A percentile compares a stretch with the other conserved stretches of the same genome.
phyloP scores from a whole-genome alignment of 768 basidiomycete species.

The Trametes cinnabarina region DNA sequence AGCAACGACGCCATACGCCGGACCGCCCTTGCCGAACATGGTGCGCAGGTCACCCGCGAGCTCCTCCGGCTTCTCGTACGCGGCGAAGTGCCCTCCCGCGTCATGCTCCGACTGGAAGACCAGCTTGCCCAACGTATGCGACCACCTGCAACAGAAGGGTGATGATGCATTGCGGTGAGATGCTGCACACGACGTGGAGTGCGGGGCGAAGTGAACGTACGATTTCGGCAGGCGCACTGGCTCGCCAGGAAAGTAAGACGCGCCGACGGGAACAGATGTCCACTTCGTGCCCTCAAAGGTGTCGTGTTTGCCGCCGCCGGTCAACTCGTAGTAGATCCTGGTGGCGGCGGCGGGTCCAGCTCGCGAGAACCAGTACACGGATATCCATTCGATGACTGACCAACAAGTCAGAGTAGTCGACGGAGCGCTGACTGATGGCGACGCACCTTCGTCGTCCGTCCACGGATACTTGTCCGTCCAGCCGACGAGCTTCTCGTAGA shows the following conservation, averaged over 20 bases:
- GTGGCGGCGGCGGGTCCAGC: slow-evolving; percentile 31
- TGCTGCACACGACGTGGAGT: too few relatives aligned
- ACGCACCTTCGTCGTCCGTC: slow-evolving; percentile 55
- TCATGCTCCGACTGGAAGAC: slow-evolving; percentile 27
- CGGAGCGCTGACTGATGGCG: neutral
- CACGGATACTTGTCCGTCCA: slow-evolving; percentile 51
- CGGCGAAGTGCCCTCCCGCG: slow-evolving; percentile 30
- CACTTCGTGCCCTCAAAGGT: neutral
- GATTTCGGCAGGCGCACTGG: slow-evolving; percentile 16
- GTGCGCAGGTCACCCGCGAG: slow-evolving; percentile 25
- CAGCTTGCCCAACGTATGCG: slow-evolving; percentile 17
- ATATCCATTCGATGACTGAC: slow-evolving; percentile 36
- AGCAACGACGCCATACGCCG: slow-evolving; percentile 23
- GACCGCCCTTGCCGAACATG: slow-evolving; percentile 30
- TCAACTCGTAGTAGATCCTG: slow-evolving; percentile 34
- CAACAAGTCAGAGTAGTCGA: neutral
- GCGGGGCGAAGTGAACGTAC: too few relatives aligned
- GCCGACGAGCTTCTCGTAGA: slow-evolving; percentile 34
- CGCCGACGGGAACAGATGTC: slow-evolving; percentile 28
- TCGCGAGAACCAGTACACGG: slow-evolving; percentile 38
- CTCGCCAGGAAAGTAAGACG: slow-evolving; percentile 33
- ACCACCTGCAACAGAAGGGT: neutral
- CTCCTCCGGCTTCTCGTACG: slow-evolving; percentile 25
- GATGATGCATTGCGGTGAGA: neutral
- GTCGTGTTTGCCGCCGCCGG: neutral